phyloP scores from a whole-genome alignment of 2,329 filamentous ascomycete genomes.

The Colletotrichum melonis region DNA sequence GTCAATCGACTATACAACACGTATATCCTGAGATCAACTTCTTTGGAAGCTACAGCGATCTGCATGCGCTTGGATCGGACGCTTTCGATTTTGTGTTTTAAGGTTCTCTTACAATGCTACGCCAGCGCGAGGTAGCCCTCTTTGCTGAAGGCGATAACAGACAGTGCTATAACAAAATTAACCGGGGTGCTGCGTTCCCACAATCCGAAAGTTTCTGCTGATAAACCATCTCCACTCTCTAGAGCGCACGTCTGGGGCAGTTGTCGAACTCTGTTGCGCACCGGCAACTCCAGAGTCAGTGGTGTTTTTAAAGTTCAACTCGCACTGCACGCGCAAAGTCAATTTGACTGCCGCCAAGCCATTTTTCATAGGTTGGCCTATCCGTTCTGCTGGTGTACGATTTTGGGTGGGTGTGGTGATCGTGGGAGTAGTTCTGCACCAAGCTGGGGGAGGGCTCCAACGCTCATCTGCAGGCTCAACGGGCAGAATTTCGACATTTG shows the following conservation, averaged over 20 bases:
- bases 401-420: not conserved
- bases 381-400: not conserved
- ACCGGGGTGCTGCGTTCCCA: not conserved
- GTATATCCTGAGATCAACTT: not conserved
- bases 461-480: not conserved
- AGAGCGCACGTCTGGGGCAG: not conserved
- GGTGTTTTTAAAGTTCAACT: not conserved
- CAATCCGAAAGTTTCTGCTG: not conserved
- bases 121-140: not conserved
- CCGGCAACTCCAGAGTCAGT: not conserved
- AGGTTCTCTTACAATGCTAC: not conserved
- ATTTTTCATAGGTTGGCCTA: not conserved
- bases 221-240: not conserved
- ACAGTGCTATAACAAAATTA: not conserved
- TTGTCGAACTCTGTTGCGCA: not conserved
- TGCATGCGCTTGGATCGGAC: not conserved
- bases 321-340: not conserved
- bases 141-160: not conserved
- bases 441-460: not conserved
- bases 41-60: not conserved
- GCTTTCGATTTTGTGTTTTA: not conserved
- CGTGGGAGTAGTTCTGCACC: not conserved
- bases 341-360: slow-evolving; percentile 1
- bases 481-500: not conserved
- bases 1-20: not conserved